Base-by-base conservation (phyloP, 257 asterid species). In the Ballota nigra region DNA sequence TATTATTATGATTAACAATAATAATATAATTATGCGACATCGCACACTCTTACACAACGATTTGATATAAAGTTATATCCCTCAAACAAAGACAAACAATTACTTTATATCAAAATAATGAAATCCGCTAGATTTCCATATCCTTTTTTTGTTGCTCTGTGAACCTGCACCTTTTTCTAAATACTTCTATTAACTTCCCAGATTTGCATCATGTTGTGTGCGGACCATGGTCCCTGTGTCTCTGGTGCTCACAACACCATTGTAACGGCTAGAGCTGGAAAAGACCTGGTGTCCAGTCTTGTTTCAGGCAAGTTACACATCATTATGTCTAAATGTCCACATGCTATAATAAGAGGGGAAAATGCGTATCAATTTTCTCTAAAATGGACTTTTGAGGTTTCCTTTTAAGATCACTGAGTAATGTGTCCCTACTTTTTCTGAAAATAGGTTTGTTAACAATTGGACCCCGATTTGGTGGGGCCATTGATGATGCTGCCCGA, bases 401-500 rank as follows among this genome's bases (percentile, higher is more conserved):
- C 51, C 40, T 60, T 73, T 52, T 41, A 26, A 57, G 16, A 63
- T 78, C 57, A 15, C 16, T 59, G 56, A 74, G 69, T 64, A 41
- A 78, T 33, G 20, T 68, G 20, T 23, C 77, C 41, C n/a, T 66
- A 19, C 74, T 58, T 73, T 67, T 55, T 82, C 76, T 60, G n/a
- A 78, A 18, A 71, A 81, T 75, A 95, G 99, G 99, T 74, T 84
- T 95, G 77, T 68, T 95, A 78, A 95, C 99, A 45, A 92, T 95
- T 75, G 99, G 99, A 79, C 99, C 99, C 7, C 90, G 99, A 79
- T 95, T 95, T 74, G 99, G 99, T 71, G 99, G 99, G 59, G 99
- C 99, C 74, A 81, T 95, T 74, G 99, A 95, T 71, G 99, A 92
- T 79, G 99, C 99, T 74, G 99, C 99, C 68, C 96, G 97, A 34